phyloP scores from a whole-genome alignment of 345 rosid genomes.

The Eucalyptus globulus region DNA sequence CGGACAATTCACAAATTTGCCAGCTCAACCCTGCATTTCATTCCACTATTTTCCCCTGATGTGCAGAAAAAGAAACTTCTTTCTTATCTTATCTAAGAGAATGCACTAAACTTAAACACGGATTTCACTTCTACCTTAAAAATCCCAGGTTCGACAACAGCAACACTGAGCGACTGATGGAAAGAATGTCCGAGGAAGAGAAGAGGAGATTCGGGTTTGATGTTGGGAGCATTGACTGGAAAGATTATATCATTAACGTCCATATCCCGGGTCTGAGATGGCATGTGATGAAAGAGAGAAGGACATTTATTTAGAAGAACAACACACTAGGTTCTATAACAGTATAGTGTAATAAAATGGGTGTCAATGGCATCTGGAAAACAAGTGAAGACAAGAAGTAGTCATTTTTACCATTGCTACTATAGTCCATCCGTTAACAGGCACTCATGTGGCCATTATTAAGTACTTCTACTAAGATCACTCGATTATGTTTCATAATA shows the following conservation, averaged over 20 bases:
- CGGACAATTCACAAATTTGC: background rate
- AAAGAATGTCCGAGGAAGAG: constrained; percentile 71
- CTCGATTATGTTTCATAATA: background rate
- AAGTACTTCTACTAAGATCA: background rate
- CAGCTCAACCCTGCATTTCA: background rate
- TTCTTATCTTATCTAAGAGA: background rate
- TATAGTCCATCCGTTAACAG: background rate
- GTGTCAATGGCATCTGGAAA: background rate
- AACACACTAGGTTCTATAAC: background rate
- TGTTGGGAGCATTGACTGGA: constrained; percentile 62
- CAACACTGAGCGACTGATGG: constrained; percentile 66
- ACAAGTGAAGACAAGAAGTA: background rate
- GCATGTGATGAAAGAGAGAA: constrained; percentile 47
- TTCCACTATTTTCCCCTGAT: background rate
- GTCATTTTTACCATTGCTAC: background rate
- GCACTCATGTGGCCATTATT: background rate
- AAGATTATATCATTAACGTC: constrained; percentile 45
- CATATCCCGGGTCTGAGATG: constrained; percentile 73
- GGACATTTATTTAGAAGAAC: background rate
- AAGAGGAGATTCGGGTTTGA: constrained; percentile 60
- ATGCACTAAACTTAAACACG: background rate
- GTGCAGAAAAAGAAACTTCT: background rate
- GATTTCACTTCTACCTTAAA: background rate
- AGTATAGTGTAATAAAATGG: background rate
- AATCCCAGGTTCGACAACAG: constrained; percentile 66